phyloP scores from a whole-genome alignment of 306 rosid genomes.

The Rosa lucieae region DNA sequence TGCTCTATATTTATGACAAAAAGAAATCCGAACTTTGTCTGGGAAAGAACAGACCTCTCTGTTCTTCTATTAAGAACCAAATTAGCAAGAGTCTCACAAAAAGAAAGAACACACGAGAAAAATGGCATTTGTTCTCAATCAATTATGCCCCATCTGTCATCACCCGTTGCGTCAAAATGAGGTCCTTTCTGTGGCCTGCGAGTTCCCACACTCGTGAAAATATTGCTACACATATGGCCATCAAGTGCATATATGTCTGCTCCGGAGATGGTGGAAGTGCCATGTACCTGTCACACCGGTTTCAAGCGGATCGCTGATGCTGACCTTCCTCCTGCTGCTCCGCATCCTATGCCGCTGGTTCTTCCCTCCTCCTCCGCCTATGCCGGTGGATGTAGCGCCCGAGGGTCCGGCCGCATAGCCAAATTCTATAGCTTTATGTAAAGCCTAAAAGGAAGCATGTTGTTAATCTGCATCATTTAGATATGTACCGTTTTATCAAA shows the following conservation, averaged over 20 bases:
- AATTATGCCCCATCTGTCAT: not conserved
- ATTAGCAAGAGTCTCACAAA: not conserved
- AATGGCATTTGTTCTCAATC: not conserved
- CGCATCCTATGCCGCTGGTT: not conserved
- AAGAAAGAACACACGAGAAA: not conserved
- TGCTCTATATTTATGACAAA: not conserved
- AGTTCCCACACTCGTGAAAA: not conserved
- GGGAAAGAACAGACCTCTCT: not conserved
- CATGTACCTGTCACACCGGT: not conserved
- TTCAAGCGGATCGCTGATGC: not conserved
- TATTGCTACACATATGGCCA: not conserved
- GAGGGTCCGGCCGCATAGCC: not conserved
- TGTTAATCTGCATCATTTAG: not conserved
- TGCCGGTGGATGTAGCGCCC: not conserved
- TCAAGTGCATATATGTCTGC: not conserved
- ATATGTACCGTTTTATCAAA: not conserved
- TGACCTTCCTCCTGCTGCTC: not conserved
- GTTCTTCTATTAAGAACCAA: not conserved
- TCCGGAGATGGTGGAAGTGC: not conserved
- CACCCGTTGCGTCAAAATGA: not conserved
- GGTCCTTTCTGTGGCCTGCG: not conserved
- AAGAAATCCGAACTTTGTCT: not conserved
- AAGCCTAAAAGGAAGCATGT: not conserved
- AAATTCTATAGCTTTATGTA: not conserved
- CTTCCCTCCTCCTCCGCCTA: not conserved